Evolutionary conservation across 2,329 filamentous ascomycete genomes (phyloP).

Genomic region (Trematosphaeria pertusa): DNA sequence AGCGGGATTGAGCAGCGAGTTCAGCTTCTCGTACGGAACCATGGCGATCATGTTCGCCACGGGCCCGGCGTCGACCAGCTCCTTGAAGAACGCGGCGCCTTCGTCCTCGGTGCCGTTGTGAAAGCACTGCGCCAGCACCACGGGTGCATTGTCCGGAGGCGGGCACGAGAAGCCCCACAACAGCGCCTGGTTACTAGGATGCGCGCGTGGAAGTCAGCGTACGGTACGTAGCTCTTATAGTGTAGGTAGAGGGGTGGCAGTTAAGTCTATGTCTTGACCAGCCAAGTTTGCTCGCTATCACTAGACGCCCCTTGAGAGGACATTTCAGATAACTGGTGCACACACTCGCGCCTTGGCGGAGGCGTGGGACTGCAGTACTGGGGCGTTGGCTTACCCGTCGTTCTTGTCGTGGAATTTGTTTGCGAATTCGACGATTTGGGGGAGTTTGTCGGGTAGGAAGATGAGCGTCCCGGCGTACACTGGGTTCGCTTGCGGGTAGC

Average conservation of each 20-base stretch:
- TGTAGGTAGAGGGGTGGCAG: too few species aligned
- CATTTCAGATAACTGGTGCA: too few species aligned
- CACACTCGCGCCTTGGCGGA: too few species aligned
- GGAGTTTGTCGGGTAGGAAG: constrained; percentile 39
- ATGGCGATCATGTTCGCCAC: constrained; percentile 28
- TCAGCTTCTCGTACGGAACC: constrained; percentile 45
- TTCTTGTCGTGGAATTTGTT: constrained; percentile 39
- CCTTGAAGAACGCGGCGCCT: constrained; percentile 32
- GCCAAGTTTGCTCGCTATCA: too few species aligned
- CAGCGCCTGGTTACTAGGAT: constrained; percentile 35
- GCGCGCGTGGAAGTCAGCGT: too few species aligned
- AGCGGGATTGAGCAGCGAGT: constrained; percentile 38
- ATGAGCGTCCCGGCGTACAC: constrained; percentile 48
- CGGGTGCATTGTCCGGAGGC: constrained; percentile 37
- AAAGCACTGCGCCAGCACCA: constrained; percentile 39
- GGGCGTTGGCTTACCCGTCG: too few species aligned
- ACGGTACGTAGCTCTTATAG: too few species aligned
- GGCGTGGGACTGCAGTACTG: too few species aligned
- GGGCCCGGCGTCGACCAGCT: constrained; percentile 36
- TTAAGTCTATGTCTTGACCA: too few species aligned
- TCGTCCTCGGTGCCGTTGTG: constrained; percentile 44
- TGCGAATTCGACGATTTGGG: constrained; percentile 33
- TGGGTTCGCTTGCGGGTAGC: constrained; percentile 34
- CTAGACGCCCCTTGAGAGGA: too few species aligned
- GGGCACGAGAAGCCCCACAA: constrained; percentile 36